Conservation (phyloP, 306 rosid genomes). For the Vigna reflexopilosa region DNA sequence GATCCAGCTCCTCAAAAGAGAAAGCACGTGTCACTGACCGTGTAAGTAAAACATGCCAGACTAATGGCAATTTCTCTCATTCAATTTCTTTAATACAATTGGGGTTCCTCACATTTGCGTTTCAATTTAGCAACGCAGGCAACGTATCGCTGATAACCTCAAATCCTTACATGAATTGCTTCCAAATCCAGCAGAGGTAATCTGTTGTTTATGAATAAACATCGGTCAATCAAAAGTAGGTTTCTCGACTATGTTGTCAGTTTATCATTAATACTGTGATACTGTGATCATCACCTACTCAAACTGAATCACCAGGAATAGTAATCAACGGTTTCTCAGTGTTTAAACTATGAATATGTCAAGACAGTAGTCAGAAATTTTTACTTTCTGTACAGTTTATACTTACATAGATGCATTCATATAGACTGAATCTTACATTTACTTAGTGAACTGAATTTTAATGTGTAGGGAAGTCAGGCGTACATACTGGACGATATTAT, state of each 20-base stretch:
- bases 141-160: conserved; percentile 69
- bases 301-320: conserved; percentile 3
- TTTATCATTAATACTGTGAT: neutral
- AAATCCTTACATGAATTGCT: conserved; percentile 73
- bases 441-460: conserved; percentile 30
- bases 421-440: conserved; percentile 24
- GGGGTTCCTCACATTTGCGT: conserved; percentile 33
- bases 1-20: conserved; percentile 45
- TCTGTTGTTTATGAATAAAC: conserved; percentile 12
- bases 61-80: conserved; percentile 1
- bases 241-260: conserved; percentile 12
- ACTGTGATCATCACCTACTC: neutral
- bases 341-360: neutral
- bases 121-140: conserved; percentile 68
- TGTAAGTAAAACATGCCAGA: conserved; percentile 58
- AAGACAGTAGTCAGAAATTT: neutral
- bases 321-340: neutral
- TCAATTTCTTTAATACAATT: conserved; percentile 20
- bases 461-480: conserved; percentile 73
- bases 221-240: conserved; percentile 1
- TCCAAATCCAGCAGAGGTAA: conserved; percentile 75
- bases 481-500: conserved; percentile 73
- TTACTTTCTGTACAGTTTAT: conserved; percentile 7
- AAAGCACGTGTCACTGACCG: conserved; percentile 59
- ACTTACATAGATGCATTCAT: neutral